phyloP scores from a whole-genome alignment of 2,329 filamentous ascomycete species.

The Colletotrichum simmondsii region DNA sequence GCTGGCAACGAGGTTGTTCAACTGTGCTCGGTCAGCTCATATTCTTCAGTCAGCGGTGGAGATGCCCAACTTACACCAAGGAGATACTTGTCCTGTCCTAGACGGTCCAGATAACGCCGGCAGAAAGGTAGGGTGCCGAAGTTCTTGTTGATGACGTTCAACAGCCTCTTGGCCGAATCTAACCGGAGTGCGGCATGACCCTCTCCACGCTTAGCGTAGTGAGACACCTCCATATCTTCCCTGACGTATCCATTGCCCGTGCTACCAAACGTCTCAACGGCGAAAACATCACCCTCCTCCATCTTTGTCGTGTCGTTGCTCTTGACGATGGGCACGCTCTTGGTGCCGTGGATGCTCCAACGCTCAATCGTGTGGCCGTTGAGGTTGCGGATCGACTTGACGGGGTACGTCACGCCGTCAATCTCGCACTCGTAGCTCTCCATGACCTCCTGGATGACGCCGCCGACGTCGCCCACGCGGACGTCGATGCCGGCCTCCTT shows the following conservation, averaged over 20 bases:
- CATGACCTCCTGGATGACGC: slow-evolving; percentile 79
- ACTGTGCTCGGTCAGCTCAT: slow-evolving; percentile 58
- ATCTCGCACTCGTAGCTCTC: slow-evolving; percentile 81
- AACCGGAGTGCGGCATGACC: slow-evolving; percentile 81
- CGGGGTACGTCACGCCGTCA: slow-evolving; percentile 72
- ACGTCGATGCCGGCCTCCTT: slow-evolving; percentile 84
- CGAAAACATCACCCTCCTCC: slow-evolving; percentile 86
- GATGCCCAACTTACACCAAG: slow-evolving; percentile 73
- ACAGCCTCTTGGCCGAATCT: slow-evolving; percentile 83
- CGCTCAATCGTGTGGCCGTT: slow-evolving; percentile 82
- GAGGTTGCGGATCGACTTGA: slow-evolving; percentile 78
- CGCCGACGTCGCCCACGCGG: slow-evolving; percentile 78
- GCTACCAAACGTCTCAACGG: slow-evolving; percentile 85
- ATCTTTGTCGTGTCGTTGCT: slow-evolving; percentile 82
- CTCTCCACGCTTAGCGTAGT: slow-evolving; percentile 83
- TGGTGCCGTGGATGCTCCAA: slow-evolving; percentile 82
- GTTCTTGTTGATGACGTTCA: slow-evolving; percentile 94
- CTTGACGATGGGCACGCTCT: slow-evolving; percentile 85
- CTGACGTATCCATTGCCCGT: slow-evolving; percentile 81
- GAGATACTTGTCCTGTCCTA: slow-evolving; percentile 96
- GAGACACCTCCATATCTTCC: slow-evolving; percentile 86
- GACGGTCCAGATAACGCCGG: slow-evolving; percentile 86
- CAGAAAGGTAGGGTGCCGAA: slow-evolving; percentile 94
- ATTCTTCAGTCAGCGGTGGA: slow-evolving; percentile 41
- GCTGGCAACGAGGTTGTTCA: slow-evolving; percentile 85